These are phyloP conservation scores for Trichoderma gracile DNA, from an alignment of 2,329 filamentous ascomycete genomes.

Conservation along the genomic window DNA sequence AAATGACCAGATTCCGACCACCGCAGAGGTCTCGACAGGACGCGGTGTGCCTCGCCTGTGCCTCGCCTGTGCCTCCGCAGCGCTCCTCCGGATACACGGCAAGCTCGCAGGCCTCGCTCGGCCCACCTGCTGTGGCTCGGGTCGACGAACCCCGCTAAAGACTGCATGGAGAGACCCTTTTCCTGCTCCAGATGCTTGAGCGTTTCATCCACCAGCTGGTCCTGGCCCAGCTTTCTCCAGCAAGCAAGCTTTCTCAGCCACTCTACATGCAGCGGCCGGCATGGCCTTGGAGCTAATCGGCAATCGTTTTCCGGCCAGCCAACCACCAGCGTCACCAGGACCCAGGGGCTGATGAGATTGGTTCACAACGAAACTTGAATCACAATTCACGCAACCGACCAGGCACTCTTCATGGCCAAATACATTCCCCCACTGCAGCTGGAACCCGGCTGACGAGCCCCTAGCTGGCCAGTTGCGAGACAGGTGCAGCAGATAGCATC, in stretches of 20 bases:
- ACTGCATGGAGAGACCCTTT: conserved; percentile 16
- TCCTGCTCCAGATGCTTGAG: conserved; percentile 11
- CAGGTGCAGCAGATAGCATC: conserved; percentile 17
- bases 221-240: conserved; percentile 9
- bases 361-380: conserved; percentile 5
- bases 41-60: conserved; percentile 11
- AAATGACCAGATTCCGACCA: not conserved
- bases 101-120: conserved; percentile 17
- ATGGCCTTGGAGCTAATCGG: conserved; percentile 24
- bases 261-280: conserved; percentile 14
- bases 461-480: conserved; percentile 14
- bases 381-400: conserved; percentile 21
- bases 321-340: conserved; percentile 13
- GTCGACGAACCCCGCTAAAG: conserved; percentile 15
- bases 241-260: conserved; percentile 16
- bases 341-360: conserved; percentile 14
- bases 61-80: not conserved
- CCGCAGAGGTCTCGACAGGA: not conserved
- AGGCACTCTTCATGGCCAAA: conserved; percentile 7
- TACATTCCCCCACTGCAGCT: not conserved
- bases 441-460: conserved; percentile 13
- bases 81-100: conserved; percentile 22
- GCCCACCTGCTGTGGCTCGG: conserved; percentile 14
- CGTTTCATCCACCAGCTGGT: conserved; percentile 22
- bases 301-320: conserved; percentile 20